Base-by-base conservation (phyloP, 352 stramenopile species). In the Pythium apleroticum region DNA sequence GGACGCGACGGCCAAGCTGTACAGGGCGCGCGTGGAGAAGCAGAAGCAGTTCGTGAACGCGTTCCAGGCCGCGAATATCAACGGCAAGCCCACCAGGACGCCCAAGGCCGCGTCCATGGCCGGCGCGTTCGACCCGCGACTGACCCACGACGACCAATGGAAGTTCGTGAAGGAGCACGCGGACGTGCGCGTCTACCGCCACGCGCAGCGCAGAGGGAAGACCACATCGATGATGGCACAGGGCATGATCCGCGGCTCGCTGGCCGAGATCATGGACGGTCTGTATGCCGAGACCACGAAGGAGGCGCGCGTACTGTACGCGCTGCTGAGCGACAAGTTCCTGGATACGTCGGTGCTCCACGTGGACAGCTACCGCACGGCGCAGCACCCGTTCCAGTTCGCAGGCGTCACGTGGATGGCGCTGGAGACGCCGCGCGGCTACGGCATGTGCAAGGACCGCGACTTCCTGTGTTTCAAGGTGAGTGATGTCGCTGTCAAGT, bases 401-500 rank as follows among this genome's bases (percentile, higher is more conserved):
- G 71, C 84, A 0, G 84, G 84, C n/a, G 86, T 90, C 53, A 79
- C 83, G 45, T 91, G 80, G 78, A 81, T 81, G 53, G 84, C 80
- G 4, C 41, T 91, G 11, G 83, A 90, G 68, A 65, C 85, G 12
- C 75, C 71, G 10, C 72, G 78, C 0, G 63, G 57, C 30, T 68
- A 86, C 11, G 81, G 78, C 20, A 63, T 93, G 12, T 89, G 81
- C 66, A 76, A 80, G 63, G 78, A 84, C 52, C 68, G 84, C 3
- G 84, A 93, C 65, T 86, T 93, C 49, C 60, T 91, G 31, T 89
- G 81, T 57, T 93, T 90, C 62, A 89, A 89, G 70, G 70, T 78
- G 30, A 25, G 58, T 45, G 9, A 35, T 24, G 25, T 45, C 61
- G 15, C n/a, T n/a, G n/a, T n/a, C n/a, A n/a, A n/a, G n/a, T n/a